phyloP scores from a whole-genome alignment of 306 rosid species.

The Citrullus amarus region DNA sequence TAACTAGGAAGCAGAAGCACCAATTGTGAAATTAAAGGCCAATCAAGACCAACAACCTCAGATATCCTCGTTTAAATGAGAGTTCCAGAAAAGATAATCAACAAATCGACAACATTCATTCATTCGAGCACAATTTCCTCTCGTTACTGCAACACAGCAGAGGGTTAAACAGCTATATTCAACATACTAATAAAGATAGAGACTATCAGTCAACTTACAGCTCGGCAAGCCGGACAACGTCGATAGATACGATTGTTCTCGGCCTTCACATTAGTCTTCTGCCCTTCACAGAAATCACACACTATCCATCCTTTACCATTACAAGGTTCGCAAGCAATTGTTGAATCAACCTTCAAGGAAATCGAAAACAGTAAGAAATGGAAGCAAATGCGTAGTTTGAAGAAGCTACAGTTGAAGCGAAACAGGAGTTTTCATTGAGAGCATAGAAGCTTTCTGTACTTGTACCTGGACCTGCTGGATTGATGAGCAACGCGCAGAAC shows the following conservation, averaged over 20 bases:
- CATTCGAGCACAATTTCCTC: neutral
- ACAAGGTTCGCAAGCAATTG: conserved; percentile 62
- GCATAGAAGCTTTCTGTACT: conserved; percentile 12
- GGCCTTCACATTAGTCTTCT: conserved; percentile 66
- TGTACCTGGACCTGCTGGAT: conserved; percentile 28
- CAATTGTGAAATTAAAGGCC: neutral
- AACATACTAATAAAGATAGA: neutral
- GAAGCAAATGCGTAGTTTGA: neutral
- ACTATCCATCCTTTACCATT: conserved; percentile 72
- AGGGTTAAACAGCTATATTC: neutral
- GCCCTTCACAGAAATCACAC: conserved; percentile 76
- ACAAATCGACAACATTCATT: neutral
- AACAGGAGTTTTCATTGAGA: neutral
- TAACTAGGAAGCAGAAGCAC: neutral
- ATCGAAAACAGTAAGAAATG: conserved; percentile 18
- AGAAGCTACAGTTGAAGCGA: neutral
- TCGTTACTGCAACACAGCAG: neutral
- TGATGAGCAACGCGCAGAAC: conserved; percentile 28
- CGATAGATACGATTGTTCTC: conserved; percentile 64
- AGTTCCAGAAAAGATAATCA: neutral
- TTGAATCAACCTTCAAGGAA: conserved; percentile 34
- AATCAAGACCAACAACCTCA: neutral
- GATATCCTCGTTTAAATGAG: neutral
- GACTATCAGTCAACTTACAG: conserved; percentile 33
- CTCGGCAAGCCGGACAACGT: conserved; percentile 86